phyloP scores from a whole-genome alignment of 2,329 filamentous ascomycete species.

The Aspergillus ruber region DNA sequence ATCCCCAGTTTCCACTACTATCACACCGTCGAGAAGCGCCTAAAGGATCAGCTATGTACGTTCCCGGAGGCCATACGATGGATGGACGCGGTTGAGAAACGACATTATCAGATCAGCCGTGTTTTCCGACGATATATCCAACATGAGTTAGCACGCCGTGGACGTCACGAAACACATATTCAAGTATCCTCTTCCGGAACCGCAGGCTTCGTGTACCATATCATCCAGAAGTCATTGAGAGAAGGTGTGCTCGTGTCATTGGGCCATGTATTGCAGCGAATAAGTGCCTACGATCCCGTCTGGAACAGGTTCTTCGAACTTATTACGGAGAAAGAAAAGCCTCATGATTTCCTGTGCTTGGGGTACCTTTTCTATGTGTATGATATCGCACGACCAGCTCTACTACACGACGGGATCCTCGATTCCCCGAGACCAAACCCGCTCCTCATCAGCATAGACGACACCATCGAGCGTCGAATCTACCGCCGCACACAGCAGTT shows the following conservation, averaged over 20 bases:
- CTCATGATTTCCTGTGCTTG: background rate
- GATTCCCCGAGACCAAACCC: background rate
- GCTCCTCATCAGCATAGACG: background rate
- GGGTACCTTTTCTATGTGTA: background rate
- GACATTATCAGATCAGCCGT: background rate
- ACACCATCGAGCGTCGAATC: background rate
- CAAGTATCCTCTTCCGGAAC: background rate
- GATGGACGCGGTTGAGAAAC: background rate
- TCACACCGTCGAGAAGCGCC: background rate
- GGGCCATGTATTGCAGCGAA: background rate
- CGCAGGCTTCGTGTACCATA: background rate
- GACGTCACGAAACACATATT: background rate
- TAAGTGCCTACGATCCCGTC: background rate
- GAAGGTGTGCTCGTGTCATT: background rate
- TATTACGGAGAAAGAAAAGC: background rate
- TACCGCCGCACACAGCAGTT: background rate
- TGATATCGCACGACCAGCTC: background rate
- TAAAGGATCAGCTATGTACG: background rate
- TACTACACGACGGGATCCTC: background rate
- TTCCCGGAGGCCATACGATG: background rate
- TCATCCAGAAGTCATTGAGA: background rate
- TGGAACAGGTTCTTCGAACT: background rate
- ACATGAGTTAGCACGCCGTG: background rate
- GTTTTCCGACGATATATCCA: background rate
- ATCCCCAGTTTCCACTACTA: background rate